These are phyloP conservation scores for Telfairia occidentalis DNA, from an alignment of 331 rosid species.

Conservation along the genomic window DNA sequence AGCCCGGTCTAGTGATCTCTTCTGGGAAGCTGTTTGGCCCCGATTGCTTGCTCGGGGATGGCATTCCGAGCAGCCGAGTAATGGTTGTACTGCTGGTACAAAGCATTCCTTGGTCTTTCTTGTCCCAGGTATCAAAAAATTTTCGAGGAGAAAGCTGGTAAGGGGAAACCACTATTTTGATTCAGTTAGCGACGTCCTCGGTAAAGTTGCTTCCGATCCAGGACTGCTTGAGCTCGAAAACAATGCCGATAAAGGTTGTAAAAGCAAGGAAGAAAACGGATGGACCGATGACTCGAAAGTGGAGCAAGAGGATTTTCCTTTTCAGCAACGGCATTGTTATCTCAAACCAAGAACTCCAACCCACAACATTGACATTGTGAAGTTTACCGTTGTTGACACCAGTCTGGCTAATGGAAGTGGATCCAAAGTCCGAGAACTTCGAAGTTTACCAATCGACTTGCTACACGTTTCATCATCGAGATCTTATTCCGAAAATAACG, in stretches of 20 bases:
- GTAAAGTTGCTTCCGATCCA: constrained; percentile 77
- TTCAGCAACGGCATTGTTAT: constrained; percentile 66
- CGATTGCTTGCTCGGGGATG: constrained; percentile 94
- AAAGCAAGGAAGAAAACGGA: constrained; percentile 38
- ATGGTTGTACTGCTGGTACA: constrained; percentile 35
- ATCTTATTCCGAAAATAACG: constrained; percentile 14
- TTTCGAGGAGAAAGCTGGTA: constrained; percentile 53
- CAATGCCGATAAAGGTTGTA: not conserved
- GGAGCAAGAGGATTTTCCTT: constrained; percentile 36
- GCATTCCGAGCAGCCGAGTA: constrained; percentile 85
- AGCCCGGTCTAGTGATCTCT: constrained; percentile 76
- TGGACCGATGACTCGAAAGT: constrained; percentile 31
- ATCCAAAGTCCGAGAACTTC: constrained; percentile 46
- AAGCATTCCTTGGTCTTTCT: constrained; percentile 71
- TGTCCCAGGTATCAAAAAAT: constrained; percentile 75
- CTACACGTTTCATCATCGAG: constrained; percentile 7
- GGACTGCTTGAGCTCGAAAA: constrained; percentile 64
- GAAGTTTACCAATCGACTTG: constrained; percentile 51
- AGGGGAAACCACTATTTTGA: constrained; percentile 77
- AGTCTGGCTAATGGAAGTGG: constrained; percentile 44
- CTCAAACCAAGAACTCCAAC: constrained; percentile 71
- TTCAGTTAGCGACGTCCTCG: constrained; percentile 63
- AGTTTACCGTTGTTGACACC: constrained; percentile 85
- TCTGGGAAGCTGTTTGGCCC: constrained; percentile 99
- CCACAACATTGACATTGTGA: constrained; percentile 29